Evolutionary conservation across 2,329 filamentous ascomycete genomes (phyloP).

Genomic region (Teratosphaeria gauchensis): DNA sequence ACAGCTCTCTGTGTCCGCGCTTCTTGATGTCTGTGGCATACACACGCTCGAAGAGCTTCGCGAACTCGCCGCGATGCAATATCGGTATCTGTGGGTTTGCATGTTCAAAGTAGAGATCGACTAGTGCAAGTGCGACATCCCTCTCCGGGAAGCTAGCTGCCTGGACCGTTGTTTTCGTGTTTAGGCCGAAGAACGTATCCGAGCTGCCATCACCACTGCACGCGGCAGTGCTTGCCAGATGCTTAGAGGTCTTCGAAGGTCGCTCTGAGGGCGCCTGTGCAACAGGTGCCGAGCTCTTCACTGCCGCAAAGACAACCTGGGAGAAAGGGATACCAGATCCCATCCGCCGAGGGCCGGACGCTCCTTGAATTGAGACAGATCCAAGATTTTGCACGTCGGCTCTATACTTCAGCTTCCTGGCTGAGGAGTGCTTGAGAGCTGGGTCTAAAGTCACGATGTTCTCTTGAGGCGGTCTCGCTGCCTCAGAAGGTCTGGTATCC

Average conservation of each 20-base stretch:
- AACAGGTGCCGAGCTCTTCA: conserved; percentile 58
- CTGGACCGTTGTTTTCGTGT: conserved; percentile 79
- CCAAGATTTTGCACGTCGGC: conserved; percentile 36
- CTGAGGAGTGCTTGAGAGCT: conserved; percentile 28
- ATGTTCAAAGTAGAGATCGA: conserved; percentile 85
- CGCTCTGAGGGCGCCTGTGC: conserved; percentile 51
- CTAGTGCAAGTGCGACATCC: conserved; percentile 61
- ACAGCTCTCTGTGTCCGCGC: conserved; percentile 71
- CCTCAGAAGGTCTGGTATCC: conserved; percentile 1
- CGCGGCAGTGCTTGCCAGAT: conserved; percentile 38
- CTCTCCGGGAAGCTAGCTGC: conserved; percentile 75
- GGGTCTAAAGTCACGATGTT: conserved; percentile 14
- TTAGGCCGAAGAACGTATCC: conserved; percentile 94
- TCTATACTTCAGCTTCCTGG: neutral
- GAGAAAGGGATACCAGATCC: conserved; percentile 84
- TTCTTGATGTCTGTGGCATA: conserved; percentile 60
- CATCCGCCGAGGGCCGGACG: conserved; percentile 69
- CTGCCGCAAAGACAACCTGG: conserved; percentile 83
- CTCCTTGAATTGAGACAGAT: conserved; percentile 68
- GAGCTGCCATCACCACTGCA: conserved; percentile 55
- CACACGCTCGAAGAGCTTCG: conserved; percentile 73
- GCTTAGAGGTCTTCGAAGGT: conserved; percentile 48
- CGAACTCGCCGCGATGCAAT: conserved; percentile 79
- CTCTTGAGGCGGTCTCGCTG: conserved; percentile 10
- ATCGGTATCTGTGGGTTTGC: conserved; percentile 95